Base-by-base conservation (phyloP, 2,329 filamentous ascomycete genomes). In the Tympanopsis confertula region DNA sequence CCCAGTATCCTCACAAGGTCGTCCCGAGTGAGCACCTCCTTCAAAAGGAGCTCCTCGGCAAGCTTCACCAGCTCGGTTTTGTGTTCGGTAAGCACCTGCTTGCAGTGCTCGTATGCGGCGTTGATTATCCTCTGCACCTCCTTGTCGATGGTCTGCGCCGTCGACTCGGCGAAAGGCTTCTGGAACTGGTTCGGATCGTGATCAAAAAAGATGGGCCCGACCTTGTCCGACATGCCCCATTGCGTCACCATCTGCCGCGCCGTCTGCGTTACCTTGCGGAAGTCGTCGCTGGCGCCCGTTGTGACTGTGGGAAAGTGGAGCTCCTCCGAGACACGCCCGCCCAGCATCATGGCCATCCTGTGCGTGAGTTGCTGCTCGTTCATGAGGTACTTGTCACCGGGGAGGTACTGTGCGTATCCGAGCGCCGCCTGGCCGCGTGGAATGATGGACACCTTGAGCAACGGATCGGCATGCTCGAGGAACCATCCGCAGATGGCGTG, bases 401-500 rank as follows among this genome's bases (percentile, higher is more conserved):
- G 91, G n/a, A 98, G 73, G 57, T 96, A 96, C 60, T 98, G 91
- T 2, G 91, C 91, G 55, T 98, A 98, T 5, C 91, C 91, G 13
- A 98, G 70, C 19, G 88, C 87, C 24, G 87, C 91, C 58, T 91
- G 84, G 40, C 89, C 91, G 54, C 91, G 87, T n/a, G 91, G 91
- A 50, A 98, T 96, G 61, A 98, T 98, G 41, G 88, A 95, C 35
- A 98, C 91, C 66, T 98, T 98, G 42, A 98, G 79, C 3, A 98
- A 75, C 14, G 91, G 91, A 52, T 98, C 91, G n/a, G 91, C 91
- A 57, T 85, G 87, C 61, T 86, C 78, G 65, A 98, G 85, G 69
- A 82, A 98, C 91, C 91, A 98, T 41, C 91, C 91, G 58, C 91
- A 98, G 57, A 98, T 94, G 46, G 91, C 91, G 59, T 98, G 91